Evolutionary conservation across 805 yeast species (phyloP).

Genomic region (Spathaspora sp.): DNA sequence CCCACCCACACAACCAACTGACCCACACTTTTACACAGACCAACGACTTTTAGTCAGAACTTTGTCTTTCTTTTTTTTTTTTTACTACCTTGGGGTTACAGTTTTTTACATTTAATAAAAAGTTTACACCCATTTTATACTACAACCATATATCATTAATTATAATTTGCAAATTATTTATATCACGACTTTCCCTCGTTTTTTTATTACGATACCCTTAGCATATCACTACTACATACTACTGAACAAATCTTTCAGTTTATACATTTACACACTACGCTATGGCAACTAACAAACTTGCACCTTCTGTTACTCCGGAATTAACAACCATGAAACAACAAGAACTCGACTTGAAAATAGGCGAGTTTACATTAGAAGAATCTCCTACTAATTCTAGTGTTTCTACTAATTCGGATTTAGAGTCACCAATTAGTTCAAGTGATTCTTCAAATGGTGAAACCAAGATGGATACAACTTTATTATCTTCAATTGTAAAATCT

Average conservation of each 20-base stretch:
- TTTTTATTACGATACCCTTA: background rate
- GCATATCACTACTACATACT: background rate
- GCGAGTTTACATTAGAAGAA: conserved; percentile 1
- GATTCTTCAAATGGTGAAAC: background rate
- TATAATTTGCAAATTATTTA: background rate
- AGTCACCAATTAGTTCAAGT: background rate
- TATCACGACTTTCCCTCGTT: background rate
- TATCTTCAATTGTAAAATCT: conserved; percentile 1
- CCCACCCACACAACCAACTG: background rate
- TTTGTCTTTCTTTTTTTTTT: background rate
- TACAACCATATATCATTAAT: background rate
- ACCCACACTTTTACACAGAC: background rate
- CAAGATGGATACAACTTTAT: background rate
- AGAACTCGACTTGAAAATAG: background rate
- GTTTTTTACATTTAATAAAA: background rate
- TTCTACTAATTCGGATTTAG: background rate
- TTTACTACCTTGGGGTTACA: background rate
- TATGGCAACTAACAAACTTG: background rate
- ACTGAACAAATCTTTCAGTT: no score
- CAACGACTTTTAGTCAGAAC: background rate
- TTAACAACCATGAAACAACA: background rate
- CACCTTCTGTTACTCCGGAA: background rate
- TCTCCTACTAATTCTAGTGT: background rate
- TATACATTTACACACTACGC: background rate
- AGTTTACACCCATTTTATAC: background rate